phyloP scores from a whole-genome alignment of 2,329 filamentous ascomycete genomes.

The Aspergillus sp. region DNA sequence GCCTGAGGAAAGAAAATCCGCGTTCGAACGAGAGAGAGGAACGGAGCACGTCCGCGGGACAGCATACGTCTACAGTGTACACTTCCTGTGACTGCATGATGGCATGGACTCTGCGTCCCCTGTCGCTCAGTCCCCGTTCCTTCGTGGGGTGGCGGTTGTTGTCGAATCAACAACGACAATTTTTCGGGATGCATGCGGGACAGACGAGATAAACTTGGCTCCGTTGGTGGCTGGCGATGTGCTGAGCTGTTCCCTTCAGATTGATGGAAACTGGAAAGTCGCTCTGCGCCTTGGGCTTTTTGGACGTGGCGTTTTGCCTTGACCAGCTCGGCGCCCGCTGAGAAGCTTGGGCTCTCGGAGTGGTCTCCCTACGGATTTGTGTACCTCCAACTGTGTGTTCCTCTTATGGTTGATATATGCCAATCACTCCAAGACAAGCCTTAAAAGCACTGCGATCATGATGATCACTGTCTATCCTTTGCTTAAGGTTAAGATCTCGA shows the following conservation, averaged over 20 bases:
- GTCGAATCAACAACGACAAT: conserved; percentile 8
- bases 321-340: background rate
- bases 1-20: background rate
- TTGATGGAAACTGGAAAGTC: background rate
- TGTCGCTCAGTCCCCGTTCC: conserved; percentile 11
- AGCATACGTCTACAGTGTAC: background rate
- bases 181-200: background rate
- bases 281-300: conserved; percentile 2
- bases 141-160: background rate
- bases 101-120: conserved; percentile 5
- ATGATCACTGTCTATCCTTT: conserved; percentile 7
- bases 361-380: background rate
- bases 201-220: conserved; percentile 12
- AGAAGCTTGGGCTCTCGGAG: background rate
- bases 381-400: background rate
- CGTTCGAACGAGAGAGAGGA: background rate
- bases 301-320: background rate
- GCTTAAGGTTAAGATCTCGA: conserved; percentile 11
- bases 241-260: conserved; percentile 20
- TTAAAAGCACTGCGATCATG: conserved; percentile 1
- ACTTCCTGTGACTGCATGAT: too few species aligned
- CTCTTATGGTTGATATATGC: background rate
- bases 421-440: background rate
- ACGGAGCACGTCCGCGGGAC: background rate
- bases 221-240: background rate